These are phyloP conservation scores for Suhomyces wounanorum DNA, from an alignment of 1,139 yeast genomes.

Conservation along the genomic window DNA sequence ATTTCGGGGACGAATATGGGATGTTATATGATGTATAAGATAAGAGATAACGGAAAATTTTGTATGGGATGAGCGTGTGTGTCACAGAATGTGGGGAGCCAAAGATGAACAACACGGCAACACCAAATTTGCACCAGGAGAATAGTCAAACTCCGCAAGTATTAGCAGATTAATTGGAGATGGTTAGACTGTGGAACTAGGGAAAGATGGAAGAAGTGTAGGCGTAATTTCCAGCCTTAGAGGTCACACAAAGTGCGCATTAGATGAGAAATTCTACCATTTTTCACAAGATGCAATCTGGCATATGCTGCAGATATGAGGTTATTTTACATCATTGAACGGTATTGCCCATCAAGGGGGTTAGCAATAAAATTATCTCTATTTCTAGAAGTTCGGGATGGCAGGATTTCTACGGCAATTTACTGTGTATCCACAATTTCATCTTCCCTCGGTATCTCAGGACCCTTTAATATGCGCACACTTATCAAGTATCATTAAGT, in stretches of 20 bases:
- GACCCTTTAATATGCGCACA: no score
- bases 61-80: constrained; percentile 2
- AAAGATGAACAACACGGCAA: not conserved
- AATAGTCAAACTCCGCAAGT: not conserved
- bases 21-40: not conserved
- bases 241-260: not conserved
- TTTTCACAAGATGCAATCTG: no score
- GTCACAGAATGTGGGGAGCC: not conserved
- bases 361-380: no score
- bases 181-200: not conserved
- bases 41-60: constrained; percentile 4
- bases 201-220: not conserved
- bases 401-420: no score
- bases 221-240: not conserved
- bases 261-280: not conserved
- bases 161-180: not conserved
- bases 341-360: no score
- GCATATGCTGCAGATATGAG: no score
- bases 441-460: no score
- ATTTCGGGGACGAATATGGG: not conserved
- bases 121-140: not conserved
- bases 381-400: no score
- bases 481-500: no score
- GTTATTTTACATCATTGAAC: no score
- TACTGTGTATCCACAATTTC: no score